Base-by-base conservation (phyloP, 2,329 filamentous ascomycete genomes). In the Juglanconis sp. region DNA sequence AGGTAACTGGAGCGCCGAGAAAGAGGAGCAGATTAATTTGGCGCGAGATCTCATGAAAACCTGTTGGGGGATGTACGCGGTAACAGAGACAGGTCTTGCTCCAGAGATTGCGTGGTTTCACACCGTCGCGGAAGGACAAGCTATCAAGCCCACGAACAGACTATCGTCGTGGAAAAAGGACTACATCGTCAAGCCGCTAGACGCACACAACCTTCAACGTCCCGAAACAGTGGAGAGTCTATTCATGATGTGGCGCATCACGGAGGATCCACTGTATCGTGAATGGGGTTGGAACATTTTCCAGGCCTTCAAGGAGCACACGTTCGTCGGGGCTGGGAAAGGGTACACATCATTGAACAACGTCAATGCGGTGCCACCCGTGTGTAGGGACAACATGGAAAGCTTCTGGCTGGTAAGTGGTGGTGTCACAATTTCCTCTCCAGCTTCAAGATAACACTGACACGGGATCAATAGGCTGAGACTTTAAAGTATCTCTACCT, bases 11-110 rank as follows among this genome's bases (percentile, higher is more conserved):
- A 79, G 77, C 44, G 77, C 81, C 52, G 78, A 82, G 64, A 84
- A 89, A 63, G 87, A 90, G 61, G 84, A 88, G 66, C 86, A 91
- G 66, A 86, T 92, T 65, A 72, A 80, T 15, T 81, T 91, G 30
- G 87, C 88, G 1, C 80, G 79, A 59, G 87, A 91, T 72, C 74
- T 92, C 35, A 90, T 85, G 73, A 88, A 89, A 65, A 91, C 88
- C 2, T 92, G 88, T 75, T 90, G 88, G 84, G 87, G 86, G 64
- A 91, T 89, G 79, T 91, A 91, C 72, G 81, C 84, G 64, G 79
- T 80, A 42, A 90, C 87, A 2, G 77, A 80, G 15, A 90, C 88
- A 1, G 87, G 87, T 1, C 81, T 92, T 5, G 88, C 88, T 0
- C 82, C 87, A 1, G 88, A 92, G 72, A 91, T 91, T 65, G 81